Evolutionary conservation across 108 stramenopile genomes (phyloP).

Genomic region (Epipyxis sp.): DNA sequence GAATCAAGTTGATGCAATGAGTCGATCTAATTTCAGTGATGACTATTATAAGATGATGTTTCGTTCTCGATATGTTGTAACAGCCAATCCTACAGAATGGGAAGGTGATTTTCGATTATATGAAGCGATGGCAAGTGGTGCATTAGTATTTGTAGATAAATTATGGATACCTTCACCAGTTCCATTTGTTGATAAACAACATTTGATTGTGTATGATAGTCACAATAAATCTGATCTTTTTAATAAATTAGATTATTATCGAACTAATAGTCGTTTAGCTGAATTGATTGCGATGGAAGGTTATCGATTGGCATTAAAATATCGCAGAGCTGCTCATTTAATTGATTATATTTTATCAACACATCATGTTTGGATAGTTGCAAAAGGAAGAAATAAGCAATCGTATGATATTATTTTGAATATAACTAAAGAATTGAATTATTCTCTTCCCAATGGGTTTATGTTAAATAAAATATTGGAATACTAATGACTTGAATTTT

Average conservation of each 20-base stretch:
- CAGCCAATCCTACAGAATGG: constrained; percentile 34
- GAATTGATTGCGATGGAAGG: constrained; percentile 20
- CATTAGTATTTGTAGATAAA: constrained; percentile 36
- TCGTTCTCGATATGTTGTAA: constrained; percentile 21
- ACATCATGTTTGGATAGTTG: no score
- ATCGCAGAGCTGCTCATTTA: background rate
- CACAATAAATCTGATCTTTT: constrained; percentile 16
- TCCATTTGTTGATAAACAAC: background rate
- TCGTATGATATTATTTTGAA: no score
- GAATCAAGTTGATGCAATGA: constrained; percentile 10
- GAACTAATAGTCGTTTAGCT: background rate
- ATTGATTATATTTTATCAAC: constrained; percentile 19
- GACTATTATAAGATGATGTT: constrained; percentile 21
- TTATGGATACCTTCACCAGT: constrained; percentile 20
- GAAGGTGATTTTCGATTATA: constrained; percentile 36
- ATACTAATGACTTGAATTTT: no score
- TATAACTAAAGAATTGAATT: no score
- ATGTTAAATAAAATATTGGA: no score
- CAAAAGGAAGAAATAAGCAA: no score
- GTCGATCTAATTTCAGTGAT: background rate
- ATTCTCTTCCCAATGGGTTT: no score
- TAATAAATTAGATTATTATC: constrained; percentile 15
- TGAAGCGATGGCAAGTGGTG: constrained; percentile 34
- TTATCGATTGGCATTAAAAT: background rate
- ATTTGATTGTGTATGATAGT: constrained; percentile 33